Evolutionary conservation across 2,329 filamentous ascomycete genomes (phyloP), one percentile per base, ranked within the genome.

Genomic region (Aspergillus jensenii): DNA sequence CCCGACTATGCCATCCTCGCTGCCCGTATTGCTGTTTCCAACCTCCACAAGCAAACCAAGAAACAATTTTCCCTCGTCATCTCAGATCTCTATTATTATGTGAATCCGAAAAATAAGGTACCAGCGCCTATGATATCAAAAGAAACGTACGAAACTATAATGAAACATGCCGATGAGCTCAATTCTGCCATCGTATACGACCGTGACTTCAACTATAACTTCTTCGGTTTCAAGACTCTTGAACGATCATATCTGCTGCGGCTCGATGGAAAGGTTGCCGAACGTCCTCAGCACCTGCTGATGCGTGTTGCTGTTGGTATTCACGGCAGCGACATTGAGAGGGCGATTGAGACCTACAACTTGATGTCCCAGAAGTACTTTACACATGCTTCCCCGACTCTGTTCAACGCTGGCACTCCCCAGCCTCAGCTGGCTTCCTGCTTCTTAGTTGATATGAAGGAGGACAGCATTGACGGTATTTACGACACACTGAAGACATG

Each of bases 21-120:
- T 65, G 95, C 95, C 66, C 93, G 95, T 80, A 98, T 99, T 74
- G 95, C 95, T 68, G 95, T 99, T 55, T 99, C 95, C 72, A 99
- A 99, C 82, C 89, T 99, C 59, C 95, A 99, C 88, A 99, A 99
- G 82, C 95, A 99, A 84, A 99, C 95, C 65, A 98, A 98, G 86
- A 99, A 99, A 84, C 93, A 98, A 76, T 99, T 96, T 82, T 98
- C 95, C n/a, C 83, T 91, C 50, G 95, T 99, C 59, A 85, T 99
- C 68, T 88, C 87, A 69, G 95, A 99, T 71, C 87, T 99, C 43
- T 97, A 93, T 81, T 85, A 95, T 81, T 99, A 97, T 77, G 82
- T 96, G 78, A 99, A 99, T 81, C 92, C 93, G 62, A 96, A 91
- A 81, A 99, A 96, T 78, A 80, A 82, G 62, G 88, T 83, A 67